Evolutionary conservation across 202 grass and related monocot species (phyloP), one percentile per base, ranked within the genome.

Genomic region (Panicum virgatum): DNA sequence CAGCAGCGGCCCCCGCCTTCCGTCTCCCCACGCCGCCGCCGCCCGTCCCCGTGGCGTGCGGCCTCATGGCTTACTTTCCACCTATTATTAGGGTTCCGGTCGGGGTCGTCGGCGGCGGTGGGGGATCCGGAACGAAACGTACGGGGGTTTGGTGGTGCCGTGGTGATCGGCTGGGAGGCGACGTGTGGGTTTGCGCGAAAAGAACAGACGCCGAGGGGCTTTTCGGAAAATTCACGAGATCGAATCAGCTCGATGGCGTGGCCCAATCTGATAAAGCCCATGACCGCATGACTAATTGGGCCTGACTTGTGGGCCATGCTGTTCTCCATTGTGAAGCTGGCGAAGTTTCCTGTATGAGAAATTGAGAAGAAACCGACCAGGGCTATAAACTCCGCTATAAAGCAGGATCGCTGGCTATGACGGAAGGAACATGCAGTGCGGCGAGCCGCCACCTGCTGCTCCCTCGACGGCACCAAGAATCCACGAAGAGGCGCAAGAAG

Each of bases 1-100:
- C 92, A 0, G 84, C 89, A 9, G 91, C 77, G 0, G 78, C 86
- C 6, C 86, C 90, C 3, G 88, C 88, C 79, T 94, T 94, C 56
- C 88, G 60, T 64, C 91, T 86, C 20, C 75, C 85, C 4, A 78
- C 90, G 13, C 85, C 79, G n/a, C 84, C 79, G 20, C 82, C 56
- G 40, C 79, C 47, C 75, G 67, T 72, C 14, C 69, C 48, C 25
- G 76, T 66, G 60, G 58, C 57, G 20, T 66, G 66, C 46, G 86
- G 78, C 60, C 87, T 90, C 89, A 91, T 94, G 38, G n/a, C 43
- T 42, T 51, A 47, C n/a, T n/a, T n/a, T n/a, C n/a, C 20, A 63
- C 70, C 5, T 27, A 26, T 72, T 63, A 73, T 83, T 84, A 84
- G 64, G 69, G 75, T 60, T 85, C 66, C 47, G 77, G 66, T 26